These are phyloP conservation scores for Toxoplasma gondii DNA, from an alignment of 169 alveolate species.

Conservation along the genomic window DNA sequence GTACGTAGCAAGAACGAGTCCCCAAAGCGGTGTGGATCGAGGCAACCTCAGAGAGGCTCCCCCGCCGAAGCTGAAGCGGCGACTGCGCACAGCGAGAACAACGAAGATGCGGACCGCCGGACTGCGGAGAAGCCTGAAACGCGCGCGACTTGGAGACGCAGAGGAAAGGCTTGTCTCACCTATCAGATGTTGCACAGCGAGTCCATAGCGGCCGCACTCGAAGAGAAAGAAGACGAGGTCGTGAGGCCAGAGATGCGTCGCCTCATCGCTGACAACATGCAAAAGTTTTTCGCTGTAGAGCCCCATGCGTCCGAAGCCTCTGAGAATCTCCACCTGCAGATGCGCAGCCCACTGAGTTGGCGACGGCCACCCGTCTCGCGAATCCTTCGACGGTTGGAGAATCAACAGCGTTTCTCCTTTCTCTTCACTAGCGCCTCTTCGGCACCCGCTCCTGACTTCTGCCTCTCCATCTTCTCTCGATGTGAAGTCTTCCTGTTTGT, in stretches of 20 bases:
- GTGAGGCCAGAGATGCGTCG: background rate
- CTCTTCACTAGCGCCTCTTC: background rate
- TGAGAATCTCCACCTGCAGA: background rate
- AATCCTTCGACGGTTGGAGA: background rate
- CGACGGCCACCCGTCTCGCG: background rate
- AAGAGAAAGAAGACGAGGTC: slow-evolving; percentile 13
- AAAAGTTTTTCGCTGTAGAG: slow-evolving; percentile 23
- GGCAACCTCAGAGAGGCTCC: too few species aligned
- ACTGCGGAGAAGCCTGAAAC: too few species aligned
- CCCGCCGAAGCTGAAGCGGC: too few species aligned
- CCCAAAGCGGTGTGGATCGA: too few species aligned
- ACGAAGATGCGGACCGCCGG: too few species aligned
- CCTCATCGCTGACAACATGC: slow-evolving; percentile 2
- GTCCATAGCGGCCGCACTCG: slow-evolving; percentile 21
- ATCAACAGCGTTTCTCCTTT: background rate
- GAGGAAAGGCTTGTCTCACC: background rate
- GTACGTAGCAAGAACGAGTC: too few species aligned
- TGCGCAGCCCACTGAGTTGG: background rate
- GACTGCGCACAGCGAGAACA: too few species aligned
- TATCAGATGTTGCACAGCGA: background rate
- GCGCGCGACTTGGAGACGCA: too few species aligned
- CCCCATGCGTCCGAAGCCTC: slow-evolving; percentile 12
- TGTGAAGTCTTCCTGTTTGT: too few species aligned
- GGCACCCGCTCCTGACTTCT: background rate
- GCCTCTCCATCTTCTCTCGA: background rate